A percentile compares a stretch with the other conserved stretches of the same genome.
phyloP scores from a whole-genome alignment of 345 rosid species.

The Acer negundo region DNA sequence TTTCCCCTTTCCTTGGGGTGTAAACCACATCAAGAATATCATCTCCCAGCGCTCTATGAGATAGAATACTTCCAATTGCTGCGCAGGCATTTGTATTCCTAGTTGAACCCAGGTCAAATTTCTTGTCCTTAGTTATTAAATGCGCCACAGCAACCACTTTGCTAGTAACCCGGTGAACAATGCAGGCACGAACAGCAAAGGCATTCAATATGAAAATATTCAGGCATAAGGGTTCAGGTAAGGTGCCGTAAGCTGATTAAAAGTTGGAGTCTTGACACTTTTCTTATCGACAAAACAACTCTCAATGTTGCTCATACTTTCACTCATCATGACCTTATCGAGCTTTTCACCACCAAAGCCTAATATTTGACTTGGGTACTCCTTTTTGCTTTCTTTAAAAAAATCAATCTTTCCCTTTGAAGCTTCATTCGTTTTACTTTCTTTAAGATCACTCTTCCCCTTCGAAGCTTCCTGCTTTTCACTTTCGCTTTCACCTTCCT shows the following conservation, averaged over 20 bases:
- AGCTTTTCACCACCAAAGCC: conserved; percentile 19
- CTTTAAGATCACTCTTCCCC: conserved; percentile 32
- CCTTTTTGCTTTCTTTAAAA: conserved; percentile 29
- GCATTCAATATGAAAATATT: conserved; percentile 81
- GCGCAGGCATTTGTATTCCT: conserved; percentile 68
- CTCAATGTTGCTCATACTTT: conserved; percentile 19
- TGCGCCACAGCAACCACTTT: conserved; percentile 88
- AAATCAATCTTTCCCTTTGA: conserved; percentile 26
- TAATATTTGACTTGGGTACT: conserved; percentile 17
- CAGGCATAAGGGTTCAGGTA: conserved; percentile 83
- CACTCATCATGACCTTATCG: conserved; percentile 19
- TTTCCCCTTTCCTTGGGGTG: conserved; percentile 83
- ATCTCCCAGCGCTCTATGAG: conserved; percentile 77
- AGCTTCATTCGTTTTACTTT: conserved; percentile 30
- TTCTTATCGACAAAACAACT: conserved; percentile 27
- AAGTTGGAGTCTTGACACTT: conserved; percentile 65
- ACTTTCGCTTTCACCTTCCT: conserved; percentile 37
- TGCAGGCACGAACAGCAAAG: conserved; percentile 71
- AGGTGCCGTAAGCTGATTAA: conserved; percentile 85
- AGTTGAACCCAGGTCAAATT: conserved; percentile 72
- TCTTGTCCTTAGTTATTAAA: conserved; percentile 86
- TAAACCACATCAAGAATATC: conserved; percentile 71
- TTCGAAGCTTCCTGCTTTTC: conserved; percentile 28
- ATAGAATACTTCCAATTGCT: conserved; percentile 71
- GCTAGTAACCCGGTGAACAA: conserved; percentile 80